Evolutionary conservation across 148 eudicot genomes (phyloP).

Genomic region (Fallopia convolvulus): DNA sequence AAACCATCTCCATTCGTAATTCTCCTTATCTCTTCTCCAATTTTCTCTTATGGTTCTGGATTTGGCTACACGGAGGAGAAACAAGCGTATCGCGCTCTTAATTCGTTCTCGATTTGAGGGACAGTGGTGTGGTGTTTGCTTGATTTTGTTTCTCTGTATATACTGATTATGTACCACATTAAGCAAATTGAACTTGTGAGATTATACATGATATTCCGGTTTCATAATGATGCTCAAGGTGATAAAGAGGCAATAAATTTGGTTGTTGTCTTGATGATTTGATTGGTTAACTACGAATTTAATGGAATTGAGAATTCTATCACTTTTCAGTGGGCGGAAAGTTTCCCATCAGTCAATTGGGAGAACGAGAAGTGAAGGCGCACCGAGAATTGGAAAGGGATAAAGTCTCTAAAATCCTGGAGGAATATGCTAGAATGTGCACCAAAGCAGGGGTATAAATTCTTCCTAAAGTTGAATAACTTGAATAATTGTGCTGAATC

Average conservation of each 20-base stretch:
- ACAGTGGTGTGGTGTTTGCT: too few relatives aligned
- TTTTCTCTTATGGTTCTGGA: neutral
- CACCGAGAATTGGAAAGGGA: conserved; percentile 36
- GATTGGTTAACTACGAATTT: neutral
- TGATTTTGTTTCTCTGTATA: neutral
- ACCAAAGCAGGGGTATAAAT: conserved; percentile 38
- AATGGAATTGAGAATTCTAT: neutral
- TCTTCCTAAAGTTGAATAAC: neutral
- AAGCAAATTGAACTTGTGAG: too few relatives aligned
- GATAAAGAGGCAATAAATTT: neutral
- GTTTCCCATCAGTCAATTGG: conserved; percentile 25
- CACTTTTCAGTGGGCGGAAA: conserved; percentile 38
- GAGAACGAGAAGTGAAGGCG: conserved; percentile 24
- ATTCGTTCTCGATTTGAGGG: too few relatives aligned
- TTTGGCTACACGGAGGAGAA: neutral
- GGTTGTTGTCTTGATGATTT: neutral
- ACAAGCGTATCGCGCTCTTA: too few relatives aligned
- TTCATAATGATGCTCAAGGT: too few relatives aligned
- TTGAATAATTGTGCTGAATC: neutral
- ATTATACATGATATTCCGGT: too few relatives aligned
- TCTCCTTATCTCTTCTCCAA: neutral
- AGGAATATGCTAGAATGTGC: conserved; percentile 32
- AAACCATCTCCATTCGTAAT: conserved; percentile 38
- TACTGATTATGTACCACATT: too few relatives aligned
- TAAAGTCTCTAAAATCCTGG: conserved; percentile 29